Base-by-base conservation (phyloP, 768 basidiomycete species). In the Symmetrospora coprosmae region DNA sequence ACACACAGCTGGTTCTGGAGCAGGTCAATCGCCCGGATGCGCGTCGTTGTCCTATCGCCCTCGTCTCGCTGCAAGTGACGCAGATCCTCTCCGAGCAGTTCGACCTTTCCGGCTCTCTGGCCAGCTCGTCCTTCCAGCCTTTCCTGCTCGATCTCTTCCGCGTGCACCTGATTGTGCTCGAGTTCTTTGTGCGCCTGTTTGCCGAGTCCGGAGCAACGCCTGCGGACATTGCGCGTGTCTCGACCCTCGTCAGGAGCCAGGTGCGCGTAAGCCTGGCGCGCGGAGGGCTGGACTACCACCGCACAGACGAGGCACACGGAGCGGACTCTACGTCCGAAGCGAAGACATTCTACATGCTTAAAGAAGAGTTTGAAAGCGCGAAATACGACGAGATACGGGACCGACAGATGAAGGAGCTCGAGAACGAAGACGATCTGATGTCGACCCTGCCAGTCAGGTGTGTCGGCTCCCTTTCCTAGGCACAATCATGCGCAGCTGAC, bases 121-220 rank as follows among this genome's bases (percentile, higher is more conserved):
- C 27, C 27, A n/a, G 6, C 28, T 60, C 13, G 47, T 31, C 45
- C 6, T 46, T 58, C 27, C 56, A 86, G 64, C 87, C 87, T 0
- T 87, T 88, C 74, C 85, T 91, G 73, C 77, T 91, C 64, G 85
- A 86, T 66, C 86, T 90, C 68, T 78, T 78, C 23, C 58, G 46
- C 64, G 82, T 88, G 4, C 89, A 94, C 71, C 75, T 78, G 9
- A 74, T 89, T n/a, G 84, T 85, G 4, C 81, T 83, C 2, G 80
- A 80, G 45, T 90, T 91, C 75, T 91, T 91, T 73, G 74, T 87
- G n/a, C 80, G 86, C 61, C 88, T 92, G 81, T 92, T 87, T 87
- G 80, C 78, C 66, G 89, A 92, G 70, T 86, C 85, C 67, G 82
- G 83, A 13, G 85, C 89, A 1, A 81, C 83, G 2, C 68, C 72